Evolutionary conservation across 1,284 basidiomycete genomes (phyloP).

Genomic region (Stereum hirsutum): DNA sequence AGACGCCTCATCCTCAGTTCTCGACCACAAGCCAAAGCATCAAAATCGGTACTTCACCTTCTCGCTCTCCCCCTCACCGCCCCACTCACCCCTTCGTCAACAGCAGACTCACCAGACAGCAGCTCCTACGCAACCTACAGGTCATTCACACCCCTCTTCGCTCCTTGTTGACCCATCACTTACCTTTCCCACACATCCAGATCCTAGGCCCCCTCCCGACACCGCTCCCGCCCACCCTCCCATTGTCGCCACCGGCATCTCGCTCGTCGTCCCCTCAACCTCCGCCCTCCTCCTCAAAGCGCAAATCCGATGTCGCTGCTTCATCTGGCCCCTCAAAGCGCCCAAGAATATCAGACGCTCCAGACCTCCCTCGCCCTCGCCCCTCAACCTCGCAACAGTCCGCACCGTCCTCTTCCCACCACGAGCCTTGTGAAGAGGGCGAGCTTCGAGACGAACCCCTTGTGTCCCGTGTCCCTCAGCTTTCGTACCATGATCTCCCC

Average conservation of each 20-base stretch:
- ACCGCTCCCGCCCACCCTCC: slow-evolving; percentile 52
- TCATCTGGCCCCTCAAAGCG: slow-evolving; percentile 45
- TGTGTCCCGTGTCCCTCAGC: slow-evolving; percentile 7
- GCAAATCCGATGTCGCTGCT: slow-evolving; percentile 39
- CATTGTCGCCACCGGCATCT: slow-evolving; percentile 59
- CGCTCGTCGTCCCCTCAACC: slow-evolving; percentile 53
- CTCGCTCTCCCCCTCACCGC: slow-evolving; percentile 10
- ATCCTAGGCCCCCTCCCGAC: slow-evolving; percentile 46
- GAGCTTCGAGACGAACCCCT: slow-evolving; percentile 23
- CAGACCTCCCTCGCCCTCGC: slow-evolving; percentile 23
- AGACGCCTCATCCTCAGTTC: too few relatives aligned
- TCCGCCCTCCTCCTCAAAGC: slow-evolving; percentile 45
- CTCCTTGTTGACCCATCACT: slow-evolving; percentile 9
- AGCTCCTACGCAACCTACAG: slow-evolving; percentile 53
- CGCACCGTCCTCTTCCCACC: slow-evolving; percentile 10
- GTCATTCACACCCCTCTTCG: slow-evolving; percentile 22
- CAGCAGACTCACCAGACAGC: slow-evolving; percentile 48
- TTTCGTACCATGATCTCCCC: slow-evolving; percentile 12
- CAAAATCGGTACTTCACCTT: slow-evolving; percentile 26
- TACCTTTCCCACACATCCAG: slow-evolving; percentile 23
- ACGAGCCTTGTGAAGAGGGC: slow-evolving; percentile 25
- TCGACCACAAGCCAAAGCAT: slow-evolving; percentile 16
- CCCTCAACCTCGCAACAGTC: slow-evolving; percentile 15
- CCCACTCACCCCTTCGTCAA: slow-evolving; percentile 14
- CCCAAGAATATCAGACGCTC: slow-evolving; percentile 33